Percentiles rank a stretch among this genome's conserved stretches.
These are phyloP conservation scores for Diaporthe ilicicola DNA, from an alignment of 2,329 filamentous ascomycete genomes.

Conservation along the genomic window DNA sequence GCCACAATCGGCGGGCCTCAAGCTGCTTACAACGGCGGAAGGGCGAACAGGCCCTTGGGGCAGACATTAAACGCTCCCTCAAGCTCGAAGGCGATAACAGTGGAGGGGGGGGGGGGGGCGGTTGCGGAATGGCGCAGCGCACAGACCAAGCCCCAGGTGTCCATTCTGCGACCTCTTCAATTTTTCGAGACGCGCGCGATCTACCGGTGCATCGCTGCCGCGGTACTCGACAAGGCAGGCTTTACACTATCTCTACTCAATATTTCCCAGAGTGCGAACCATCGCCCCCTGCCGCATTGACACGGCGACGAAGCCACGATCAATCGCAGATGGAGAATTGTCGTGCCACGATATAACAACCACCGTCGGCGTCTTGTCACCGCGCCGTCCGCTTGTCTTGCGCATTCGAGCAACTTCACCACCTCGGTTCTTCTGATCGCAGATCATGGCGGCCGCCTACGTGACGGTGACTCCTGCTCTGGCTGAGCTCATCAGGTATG, in stretches of 20 bases:
- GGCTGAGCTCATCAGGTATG: constrained; percentile 66
- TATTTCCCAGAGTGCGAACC: background rate
- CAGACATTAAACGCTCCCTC: background rate
- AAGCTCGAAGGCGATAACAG: background rate
- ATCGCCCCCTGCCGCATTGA: background rate
- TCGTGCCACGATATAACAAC: constrained; percentile 12
- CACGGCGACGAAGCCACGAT: constrained; percentile 2
- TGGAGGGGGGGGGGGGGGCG: no score
- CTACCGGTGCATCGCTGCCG: background rate
- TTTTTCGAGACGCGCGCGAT: constrained; percentile 18
- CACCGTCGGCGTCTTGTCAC: constrained; percentile 19
- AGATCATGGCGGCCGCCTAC: constrained; percentile 35
- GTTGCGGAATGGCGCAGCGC: background rate
- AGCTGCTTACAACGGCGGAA: background rate
- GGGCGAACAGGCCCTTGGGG: background rate
- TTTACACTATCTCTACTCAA: background rate
- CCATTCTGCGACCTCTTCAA: constrained; percentile 17
- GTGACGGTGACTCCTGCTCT: constrained; percentile 56
- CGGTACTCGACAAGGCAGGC: constrained; percentile 14
- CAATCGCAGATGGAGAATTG: constrained; percentile 25
- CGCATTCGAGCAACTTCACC: constrained; percentile 22
- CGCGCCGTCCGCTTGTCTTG: constrained; percentile 27
- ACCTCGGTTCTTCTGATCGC: constrained; percentile 16
- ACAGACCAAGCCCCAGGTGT: constrained; percentile 1
- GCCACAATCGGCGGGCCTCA: background rate